Base-by-base conservation (phyloP, 192 early-diverging fungal genomes). In the Glomus cerebriforme region DNA sequence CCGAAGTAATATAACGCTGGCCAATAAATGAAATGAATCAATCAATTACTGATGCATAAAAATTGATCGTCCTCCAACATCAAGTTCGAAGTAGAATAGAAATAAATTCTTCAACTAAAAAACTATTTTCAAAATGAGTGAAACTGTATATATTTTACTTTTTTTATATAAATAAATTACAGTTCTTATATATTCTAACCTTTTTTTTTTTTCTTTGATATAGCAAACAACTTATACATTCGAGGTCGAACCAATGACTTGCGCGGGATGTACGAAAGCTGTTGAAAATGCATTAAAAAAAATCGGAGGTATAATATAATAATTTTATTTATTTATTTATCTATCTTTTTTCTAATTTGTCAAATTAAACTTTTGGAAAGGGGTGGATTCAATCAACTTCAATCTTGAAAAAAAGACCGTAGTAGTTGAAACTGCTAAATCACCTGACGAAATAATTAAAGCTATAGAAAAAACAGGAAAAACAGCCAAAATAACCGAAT, bases 271-370 rank as follows among this genome's bases (percentile, higher is more conserved):
- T 29, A 31, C 64, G 19, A 66, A 66, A 31, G 64, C 64, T 31
- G 64, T 66, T 34, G 32, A 66, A 27, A 66, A 66, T 8, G 64
- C 64, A 7, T 66, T 66, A 34, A 66, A 66, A 3, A 66, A 66
- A 5, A 24, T 66, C 64, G 64, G 32, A 66, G 64, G 64, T 66
- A 66, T 54, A 5, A 15, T 22, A 12, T 43, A 10, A 43, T 7
- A 54, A 54, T 4, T 54, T 49, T 49, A 17, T 22, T 22, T 22
- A 54, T 54, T 54, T 54, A n/a, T n/a, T n/a, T n/a, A n/a, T n/a
- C n/a, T n/a, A n/a, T 54, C 19, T 2, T 17, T 54, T 19, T 3
- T 19, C 5, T 54, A 19, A 19, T 22, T 22, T 54, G 17, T 54
- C 7, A 39, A 39, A 39, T 54, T 54, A 54, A 15, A 54, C 3